Percentiles rank a stretch among this genome's conserved stretches.
These are phyloP conservation scores for Trichopus zeylanicus DNA, from an alignment of 116 monocot species.

Conservation along the genomic window DNA sequence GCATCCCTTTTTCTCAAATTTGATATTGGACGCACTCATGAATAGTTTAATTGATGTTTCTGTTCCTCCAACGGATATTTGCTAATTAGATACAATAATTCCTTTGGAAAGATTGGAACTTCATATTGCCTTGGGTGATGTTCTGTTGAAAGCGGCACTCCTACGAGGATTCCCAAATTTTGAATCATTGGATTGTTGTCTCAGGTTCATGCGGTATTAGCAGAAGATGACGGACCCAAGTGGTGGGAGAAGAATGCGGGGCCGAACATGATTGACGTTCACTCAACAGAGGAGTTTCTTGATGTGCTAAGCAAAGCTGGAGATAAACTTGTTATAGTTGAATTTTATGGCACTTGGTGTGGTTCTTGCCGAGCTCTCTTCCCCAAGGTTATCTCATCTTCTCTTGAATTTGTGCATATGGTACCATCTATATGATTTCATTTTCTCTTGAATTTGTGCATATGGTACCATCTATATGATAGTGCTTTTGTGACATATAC, in stretches of 20 bases:
- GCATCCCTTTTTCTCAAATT: neutral
- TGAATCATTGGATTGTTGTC: constrained; percentile 4
- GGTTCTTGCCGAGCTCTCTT: constrained; percentile 91
- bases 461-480: no score
- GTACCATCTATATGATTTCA: no score
- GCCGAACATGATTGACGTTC: constrained; percentile 84
- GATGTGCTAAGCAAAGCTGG: constrained; percentile 56
- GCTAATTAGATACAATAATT: no score
- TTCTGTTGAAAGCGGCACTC: no score
- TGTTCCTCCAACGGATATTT: no score
- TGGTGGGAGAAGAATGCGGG: constrained; percentile 90
- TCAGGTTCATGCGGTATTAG: constrained; percentile 57
- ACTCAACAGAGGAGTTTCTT: constrained; percentile 76
- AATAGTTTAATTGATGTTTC: no score
- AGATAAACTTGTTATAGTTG: constrained; percentile 82
- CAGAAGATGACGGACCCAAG: constrained; percentile 48
- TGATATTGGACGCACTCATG: no score
- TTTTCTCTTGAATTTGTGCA: neutral
- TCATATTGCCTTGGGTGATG: no score
- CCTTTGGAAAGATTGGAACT: neutral
- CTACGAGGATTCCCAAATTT: no score
- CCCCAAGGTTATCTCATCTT: constrained; percentile 51
- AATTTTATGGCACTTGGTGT: constrained; percentile 99
- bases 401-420: neutral
- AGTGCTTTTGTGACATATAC: no score